Evolutionary conservation across 2,329 filamentous ascomycete species (phyloP).

Genomic region (Penicillium sp.): DNA sequence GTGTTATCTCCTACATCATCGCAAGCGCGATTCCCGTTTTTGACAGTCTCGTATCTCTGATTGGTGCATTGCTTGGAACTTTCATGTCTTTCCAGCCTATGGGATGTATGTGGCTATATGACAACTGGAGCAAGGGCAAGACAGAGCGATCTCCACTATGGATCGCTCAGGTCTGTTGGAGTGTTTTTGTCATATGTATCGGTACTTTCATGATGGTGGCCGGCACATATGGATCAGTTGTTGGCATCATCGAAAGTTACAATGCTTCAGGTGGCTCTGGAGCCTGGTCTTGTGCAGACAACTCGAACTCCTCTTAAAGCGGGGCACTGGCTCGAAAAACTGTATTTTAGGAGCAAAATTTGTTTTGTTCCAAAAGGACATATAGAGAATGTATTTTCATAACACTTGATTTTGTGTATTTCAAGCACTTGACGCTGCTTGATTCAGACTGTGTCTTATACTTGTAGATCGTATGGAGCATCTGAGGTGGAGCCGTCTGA

Average conservation of each 20-base stretch:
- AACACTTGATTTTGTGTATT: neutral
- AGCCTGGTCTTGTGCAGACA: neutral
- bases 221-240: neutral
- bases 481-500: neutral
- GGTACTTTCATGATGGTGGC: neutral
- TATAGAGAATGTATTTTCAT: neutral
- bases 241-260: neutral
- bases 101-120: constrained; percentile 11
- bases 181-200: neutral
- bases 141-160: neutral
- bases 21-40: constrained; percentile 56
- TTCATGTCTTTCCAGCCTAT: constrained; percentile 9
- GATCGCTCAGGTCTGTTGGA: neutral
- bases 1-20: constrained; percentile 48
- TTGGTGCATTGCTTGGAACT: constrained; percentile 41
- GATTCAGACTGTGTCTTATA: no score
- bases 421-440: no score
- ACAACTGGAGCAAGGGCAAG: constrained; percentile 6
- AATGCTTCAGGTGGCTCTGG: neutral
- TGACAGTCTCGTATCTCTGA: constrained; percentile 51
- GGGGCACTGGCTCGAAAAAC: neutral
- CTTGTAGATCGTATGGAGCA: neutral
- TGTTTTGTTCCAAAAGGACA: no score
- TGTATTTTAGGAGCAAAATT: neutral
- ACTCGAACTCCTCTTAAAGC: neutral